A percentile compares a stretch with the other conserved stretches of the same genome.
phyloP scores from a whole-genome alignment of 1,139 yeast genomes.

The Zygoascus sp. region DNA sequence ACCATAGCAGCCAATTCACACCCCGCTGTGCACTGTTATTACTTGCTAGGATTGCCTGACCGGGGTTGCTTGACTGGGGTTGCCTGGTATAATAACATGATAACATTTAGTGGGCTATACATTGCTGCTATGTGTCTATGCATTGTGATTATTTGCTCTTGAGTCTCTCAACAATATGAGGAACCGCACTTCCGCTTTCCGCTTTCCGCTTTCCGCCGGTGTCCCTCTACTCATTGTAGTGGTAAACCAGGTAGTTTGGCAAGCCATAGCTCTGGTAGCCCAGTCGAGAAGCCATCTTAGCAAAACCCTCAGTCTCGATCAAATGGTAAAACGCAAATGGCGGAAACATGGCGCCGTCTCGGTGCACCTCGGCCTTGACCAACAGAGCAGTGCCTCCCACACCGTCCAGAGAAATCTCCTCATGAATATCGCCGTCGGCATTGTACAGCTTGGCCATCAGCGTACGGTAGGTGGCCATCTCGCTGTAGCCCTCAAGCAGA shows the following conservation, averaged over 20 bases:
- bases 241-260: constrained; percentile 91
- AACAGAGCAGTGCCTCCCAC: constrained; percentile 94
- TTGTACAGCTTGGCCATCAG: constrained; percentile 88
- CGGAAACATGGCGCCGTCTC: constrained; percentile 99
- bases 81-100: too few relatives aligned
- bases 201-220: background rate
- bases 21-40: too few relatives aligned
- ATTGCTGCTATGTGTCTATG: too few relatives aligned
- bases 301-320: constrained; percentile 97
- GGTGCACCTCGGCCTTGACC: constrained; percentile 94
- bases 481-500: constrained; percentile 83
- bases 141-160: too few relatives aligned
- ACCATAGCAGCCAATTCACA: too few relatives aligned
- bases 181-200: background rate
- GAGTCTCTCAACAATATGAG: background rate
- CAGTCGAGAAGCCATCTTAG: constrained; percentile 92
- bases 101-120: too few relatives aligned
- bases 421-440: constrained; percentile 51
- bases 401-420: constrained; percentile 79
- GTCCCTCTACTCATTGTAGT: constrained; percentile 34
- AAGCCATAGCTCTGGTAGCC: constrained; percentile 89
- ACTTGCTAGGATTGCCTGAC: too few relatives aligned
- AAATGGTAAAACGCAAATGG: constrained; percentile 95
- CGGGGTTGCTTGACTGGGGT: too few relatives aligned
- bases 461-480: constrained; percentile 91